Evolutionary conservation across 495 filamentous ascomycete genomes (phyloP), one percentile per base, ranked within the genome.

Genomic region (Niebla homalea): DNA sequence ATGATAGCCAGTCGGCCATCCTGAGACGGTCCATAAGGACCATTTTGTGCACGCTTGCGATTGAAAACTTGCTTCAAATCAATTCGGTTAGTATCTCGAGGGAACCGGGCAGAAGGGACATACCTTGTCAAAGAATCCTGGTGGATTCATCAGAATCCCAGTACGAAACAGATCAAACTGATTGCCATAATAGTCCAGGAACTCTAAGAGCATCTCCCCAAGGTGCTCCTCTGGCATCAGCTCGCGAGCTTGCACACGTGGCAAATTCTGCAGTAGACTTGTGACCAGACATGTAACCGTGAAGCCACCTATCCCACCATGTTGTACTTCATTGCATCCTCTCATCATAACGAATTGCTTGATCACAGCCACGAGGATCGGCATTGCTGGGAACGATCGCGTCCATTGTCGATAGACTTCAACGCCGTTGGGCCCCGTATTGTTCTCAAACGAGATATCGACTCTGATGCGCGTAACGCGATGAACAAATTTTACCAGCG

Each of bases 391-490:
- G 56, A 80, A 94, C 40, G 78, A 69, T 7, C 65, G 46, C 55
- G 84, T 87, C 92, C 92, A 98, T 1, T 64, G 60, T 41, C 76
- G 65, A 60, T 94, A 94, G 0, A 86, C 94, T 15, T 76, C 59
- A 56, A 89, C 85, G 19, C 89, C 89, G 2, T 74, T 63, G 21
- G 94, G 52, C 4, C 92, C 92, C 36, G 80, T 84, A 22, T 78
- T 64, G 58, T 96, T 97, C 66, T 98, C 93, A 60, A 98, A 95
- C 1, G 90, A 96, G 37, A 97, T 67, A 60, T 98, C 92, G 19
- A 97, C 79, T 37, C 78, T 81, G 39, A 98, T 69, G 7, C 76
- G 75, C 2, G 89, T 94, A 41, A 70, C 46, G 40, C 62, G 67
- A 52, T 97, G 89, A 29, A 85, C 66, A 56, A 81, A 97, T 59